Conservation (phyloP, 2,329 filamentous ascomycete genomes). For the Epichloe elymi region DNA sequence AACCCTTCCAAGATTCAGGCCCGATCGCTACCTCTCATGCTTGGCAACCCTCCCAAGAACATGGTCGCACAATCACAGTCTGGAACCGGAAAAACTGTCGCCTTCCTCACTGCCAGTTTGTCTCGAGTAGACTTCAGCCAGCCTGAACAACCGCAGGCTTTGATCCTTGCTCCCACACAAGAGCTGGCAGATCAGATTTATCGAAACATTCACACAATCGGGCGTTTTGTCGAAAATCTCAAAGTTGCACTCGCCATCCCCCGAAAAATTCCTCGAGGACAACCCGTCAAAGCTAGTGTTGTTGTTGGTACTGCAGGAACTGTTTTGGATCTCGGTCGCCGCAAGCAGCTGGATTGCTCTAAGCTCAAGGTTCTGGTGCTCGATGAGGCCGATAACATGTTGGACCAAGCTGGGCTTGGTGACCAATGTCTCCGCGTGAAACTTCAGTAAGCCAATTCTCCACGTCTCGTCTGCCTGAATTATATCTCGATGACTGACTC, state of each 20-base stretch:
- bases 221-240: conserved; percentile 66
- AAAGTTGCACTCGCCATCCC: conserved; percentile 69
- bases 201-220: conserved; percentile 71
- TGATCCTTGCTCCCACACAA: conserved; percentile 82
- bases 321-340: conserved; percentile 73
- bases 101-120: conserved; percentile 86
- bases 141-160: conserved; percentile 62
- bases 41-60: conserved; percentile 76
- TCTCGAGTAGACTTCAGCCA: conserved; percentile 67
- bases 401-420: conserved; percentile 87
- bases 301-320: conserved; percentile 92
- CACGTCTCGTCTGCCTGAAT: not conserved
- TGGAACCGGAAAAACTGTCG: conserved; percentile 93
- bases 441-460: conserved; percentile 33
- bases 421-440: conserved; percentile 92
- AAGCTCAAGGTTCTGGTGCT: conserved; percentile 74
- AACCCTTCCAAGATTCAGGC: conserved; percentile 98
- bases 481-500: conserved; percentile 1
- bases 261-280: conserved; percentile 54
- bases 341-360: conserved; percentile 57
- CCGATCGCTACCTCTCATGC: conserved; percentile 77
- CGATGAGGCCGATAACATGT: conserved; percentile 98
- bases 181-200: conserved; percentile 93
- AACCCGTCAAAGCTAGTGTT: conserved; percentile 60
- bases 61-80: conserved; percentile 99